Evolutionary conservation across 1,284 basidiomycete genomes (phyloP).

Genomic region (Chiua sp.): DNA sequence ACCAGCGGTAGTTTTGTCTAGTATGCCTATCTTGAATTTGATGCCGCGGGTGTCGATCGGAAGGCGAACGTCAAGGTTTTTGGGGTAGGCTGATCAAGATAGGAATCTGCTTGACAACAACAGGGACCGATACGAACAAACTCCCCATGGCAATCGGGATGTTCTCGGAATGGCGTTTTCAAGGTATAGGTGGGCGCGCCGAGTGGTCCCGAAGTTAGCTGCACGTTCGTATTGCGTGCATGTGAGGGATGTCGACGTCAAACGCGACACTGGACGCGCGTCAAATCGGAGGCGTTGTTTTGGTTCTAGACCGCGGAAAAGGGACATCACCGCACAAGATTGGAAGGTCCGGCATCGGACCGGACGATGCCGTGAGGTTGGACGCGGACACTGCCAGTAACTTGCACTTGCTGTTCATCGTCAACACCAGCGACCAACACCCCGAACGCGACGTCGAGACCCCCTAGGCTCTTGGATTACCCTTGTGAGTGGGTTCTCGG

Average conservation of each 20-base stretch:
- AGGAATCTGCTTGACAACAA: background rate
- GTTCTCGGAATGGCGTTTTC: slow-evolving; percentile 17
- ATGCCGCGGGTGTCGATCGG: slow-evolving; percentile 6
- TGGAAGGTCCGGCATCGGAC: slow-evolving; percentile 24
- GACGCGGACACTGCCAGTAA: background rate
- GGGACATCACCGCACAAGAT: slow-evolving; percentile 3
- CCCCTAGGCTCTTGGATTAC: no score
- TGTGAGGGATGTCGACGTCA: no score
- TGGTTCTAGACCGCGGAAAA: slow-evolving; percentile 14
- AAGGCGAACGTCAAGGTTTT: background rate
- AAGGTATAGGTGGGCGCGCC: slow-evolving; percentile 2
- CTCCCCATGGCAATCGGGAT: slow-evolving; percentile 7
- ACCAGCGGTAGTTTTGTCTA: background rate
- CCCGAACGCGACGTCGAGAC: background rate
- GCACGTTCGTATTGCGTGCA: slow-evolving; percentile 21
- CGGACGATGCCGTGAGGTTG: slow-evolving; percentile 22
- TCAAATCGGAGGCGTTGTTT: slow-evolving; percentile 11
- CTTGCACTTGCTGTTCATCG: background rate
- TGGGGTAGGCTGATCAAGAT: slow-evolving; percentile 5
- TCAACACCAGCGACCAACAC: slow-evolving; percentile 3
- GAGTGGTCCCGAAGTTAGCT: slow-evolving; percentile 14
- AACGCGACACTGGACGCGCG: background rate
- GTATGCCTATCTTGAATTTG: no score
- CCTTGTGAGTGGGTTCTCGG: background rate
- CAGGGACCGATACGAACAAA: background rate